Evolutionary conservation across 805 yeast genomes (phyloP), one percentile per base, ranked within the genome.

Genomic region (Saccharomycopsis olivae): DNA sequence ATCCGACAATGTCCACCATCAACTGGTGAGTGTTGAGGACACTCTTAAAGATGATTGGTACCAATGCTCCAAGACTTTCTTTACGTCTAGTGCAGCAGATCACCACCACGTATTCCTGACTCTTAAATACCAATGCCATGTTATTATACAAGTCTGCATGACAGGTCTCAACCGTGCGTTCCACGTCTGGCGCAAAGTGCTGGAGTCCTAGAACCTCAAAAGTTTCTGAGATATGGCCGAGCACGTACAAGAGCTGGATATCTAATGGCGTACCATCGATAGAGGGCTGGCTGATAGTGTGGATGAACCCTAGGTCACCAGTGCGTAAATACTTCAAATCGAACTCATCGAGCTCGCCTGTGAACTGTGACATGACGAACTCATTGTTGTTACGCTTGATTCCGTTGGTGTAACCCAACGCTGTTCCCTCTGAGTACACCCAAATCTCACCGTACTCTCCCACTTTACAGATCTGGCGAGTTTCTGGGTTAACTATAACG

Each of bases 391-490:
- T 32, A 17, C 32, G 33, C 18, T 40, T 42, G 16, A 47, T 46
- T 3, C 75, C 75, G 38, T 71, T 65, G 29, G 74, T 71, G 54
- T 75, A 78, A 5, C 74, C 72, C 10, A 66, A 57, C 21, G 76
- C 79, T 50, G 81, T 87, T 1, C 89, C 94, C 48, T 86, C 95
- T 1, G 95, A 82, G 47, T 83, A 74, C 2, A 89, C 94, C 97
- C 97, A 92, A 29, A 92, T 86, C 60, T 92, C 99, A 25, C 99
- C 99, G 57, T 75, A 77, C 57, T 92, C 98, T 5, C 97, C 96
- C 38, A 78, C 78, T 43, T 71, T 74, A 54, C 98, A 89, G 10
- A 87, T 63, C 39, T 66, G 63, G 33, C 71, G 59, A 0, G 96
- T 89, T 54, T 92, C 96, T 1, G 98, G 98, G 49, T 92, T 92